Conservation (phyloP, 73 alveolate genomes). For the Paramecium sonneborni region DNA sequence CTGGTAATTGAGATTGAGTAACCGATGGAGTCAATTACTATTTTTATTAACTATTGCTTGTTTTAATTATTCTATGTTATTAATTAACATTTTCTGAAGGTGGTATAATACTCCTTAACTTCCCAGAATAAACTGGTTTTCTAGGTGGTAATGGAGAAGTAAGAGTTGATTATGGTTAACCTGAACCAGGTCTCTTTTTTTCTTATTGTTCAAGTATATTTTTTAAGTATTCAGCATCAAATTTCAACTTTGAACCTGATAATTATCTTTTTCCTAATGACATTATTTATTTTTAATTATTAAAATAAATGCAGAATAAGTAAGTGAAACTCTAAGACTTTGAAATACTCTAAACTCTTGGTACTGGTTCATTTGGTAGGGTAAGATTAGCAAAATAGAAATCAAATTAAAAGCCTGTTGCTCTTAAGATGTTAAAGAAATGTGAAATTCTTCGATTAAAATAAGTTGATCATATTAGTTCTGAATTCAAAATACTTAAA, state of each 20-base stretch:
- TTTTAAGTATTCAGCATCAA: neutral
- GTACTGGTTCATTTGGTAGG: slow-evolving; percentile 73
- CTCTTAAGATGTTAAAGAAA: slow-evolving; percentile 92
- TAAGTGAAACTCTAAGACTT: slow-evolving; percentile 29
- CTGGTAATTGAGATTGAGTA: neutral
- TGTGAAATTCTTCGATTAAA: slow-evolving; percentile 87
- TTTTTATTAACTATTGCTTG: neutral
- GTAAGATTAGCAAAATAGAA: slow-evolving; percentile 67
- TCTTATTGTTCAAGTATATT: neutral
- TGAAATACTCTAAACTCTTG: slow-evolving; percentile 56
- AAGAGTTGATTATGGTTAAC: neutral
- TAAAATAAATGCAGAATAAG: slow-evolving; percentile 65
- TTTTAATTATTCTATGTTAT: neutral
- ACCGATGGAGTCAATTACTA: neutral
- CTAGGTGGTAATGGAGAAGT: slow-evolving; percentile 21
- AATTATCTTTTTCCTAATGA: slow-evolving; percentile 19
- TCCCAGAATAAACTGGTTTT: slow-evolving; percentile 13
- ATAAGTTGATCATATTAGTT: slow-evolving; percentile 69
- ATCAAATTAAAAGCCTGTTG: slow-evolving; percentile 68
- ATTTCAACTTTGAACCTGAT: neutral
- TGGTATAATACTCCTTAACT: neutral
- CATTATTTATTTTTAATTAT: slow-evolving; percentile 18
- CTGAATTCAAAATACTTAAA: slow-evolving; percentile 51
- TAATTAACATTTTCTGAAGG: neutral
- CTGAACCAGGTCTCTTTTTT: slow-evolving; percentile 39